Evolutionary conservation across 805 yeast genomes (phyloP).

Genomic region (Zygosaccharomyces bailii): DNA sequence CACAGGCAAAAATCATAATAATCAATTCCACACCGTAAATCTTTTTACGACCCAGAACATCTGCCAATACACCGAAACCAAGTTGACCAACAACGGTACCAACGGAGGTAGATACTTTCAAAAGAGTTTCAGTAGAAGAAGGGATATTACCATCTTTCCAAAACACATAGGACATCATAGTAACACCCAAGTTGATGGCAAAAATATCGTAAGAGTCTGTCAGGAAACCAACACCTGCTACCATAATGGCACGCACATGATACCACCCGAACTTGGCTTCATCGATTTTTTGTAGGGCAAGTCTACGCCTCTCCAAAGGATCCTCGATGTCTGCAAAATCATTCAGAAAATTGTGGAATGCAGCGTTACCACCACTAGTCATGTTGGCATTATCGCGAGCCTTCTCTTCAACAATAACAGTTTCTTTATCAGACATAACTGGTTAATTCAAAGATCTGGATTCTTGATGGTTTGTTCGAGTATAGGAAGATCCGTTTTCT

Average conservation of each 20-base stretch:
- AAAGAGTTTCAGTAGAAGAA: constrained; percentile 64
- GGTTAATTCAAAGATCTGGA: neutral
- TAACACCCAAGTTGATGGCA: constrained; percentile 77
- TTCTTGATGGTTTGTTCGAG: neutral
- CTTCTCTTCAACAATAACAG: constrained; percentile 17
- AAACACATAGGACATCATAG: constrained; percentile 75
- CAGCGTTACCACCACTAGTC: constrained; percentile 76
- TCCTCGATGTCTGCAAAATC: constrained; percentile 80
- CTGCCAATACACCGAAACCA: constrained; percentile 80
- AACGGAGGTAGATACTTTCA: constrained; percentile 87
- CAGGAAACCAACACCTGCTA: constrained; percentile 92
- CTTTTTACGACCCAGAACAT: constrained; percentile 77
- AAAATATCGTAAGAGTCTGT: constrained; percentile 92
- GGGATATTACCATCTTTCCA: constrained; percentile 62
- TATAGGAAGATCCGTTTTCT: neutral
- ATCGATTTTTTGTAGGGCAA: constrained; percentile 80
- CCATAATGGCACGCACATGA: constrained; percentile 73
- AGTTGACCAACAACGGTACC: constrained; percentile 93
- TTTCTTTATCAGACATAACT: constrained; percentile 4
- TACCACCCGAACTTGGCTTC: constrained; percentile 78
- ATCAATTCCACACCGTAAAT: constrained; percentile 86
- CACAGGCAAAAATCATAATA: constrained; percentile 74
- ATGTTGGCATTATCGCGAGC: constrained; percentile 28
- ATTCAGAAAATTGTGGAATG: constrained; percentile 77
- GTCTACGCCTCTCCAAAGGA: constrained; percentile 82